These are phyloP conservation scores for Geosmithia morbida DNA, from an alignment of 2,329 filamentous ascomycete genomes.

Conservation along the genomic window DNA sequence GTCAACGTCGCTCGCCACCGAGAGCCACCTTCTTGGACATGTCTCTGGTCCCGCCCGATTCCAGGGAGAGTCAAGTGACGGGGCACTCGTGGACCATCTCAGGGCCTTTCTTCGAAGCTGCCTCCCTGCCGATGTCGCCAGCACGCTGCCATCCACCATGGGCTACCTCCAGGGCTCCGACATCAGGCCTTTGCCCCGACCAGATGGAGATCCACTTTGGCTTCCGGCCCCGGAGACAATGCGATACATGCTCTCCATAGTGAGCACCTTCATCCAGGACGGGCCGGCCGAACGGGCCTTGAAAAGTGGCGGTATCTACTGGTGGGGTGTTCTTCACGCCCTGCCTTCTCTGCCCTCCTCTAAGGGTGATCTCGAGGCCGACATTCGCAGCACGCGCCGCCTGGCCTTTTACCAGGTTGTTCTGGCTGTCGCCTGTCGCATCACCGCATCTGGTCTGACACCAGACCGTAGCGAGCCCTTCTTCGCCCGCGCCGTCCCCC, in stretches of 20 bases:
- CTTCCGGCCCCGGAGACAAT: constrained; percentile 23
- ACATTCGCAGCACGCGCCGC: constrained; percentile 16
- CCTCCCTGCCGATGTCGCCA: constrained; percentile 4
- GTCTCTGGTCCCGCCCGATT: constrained; percentile 27
- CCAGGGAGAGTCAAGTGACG: constrained; percentile 33
- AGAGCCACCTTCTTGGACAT: constrained; percentile 29
- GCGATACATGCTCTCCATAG: constrained; percentile 19
- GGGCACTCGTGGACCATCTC: constrained; percentile 32
- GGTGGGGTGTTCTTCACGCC: constrained; percentile 26
- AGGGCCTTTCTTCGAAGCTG: constrained; percentile 12
- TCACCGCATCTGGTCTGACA: constrained; percentile 10
- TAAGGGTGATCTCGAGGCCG: constrained; percentile 7
- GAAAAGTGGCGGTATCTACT: constrained; percentile 30
- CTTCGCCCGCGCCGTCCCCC: constrained; percentile 25
- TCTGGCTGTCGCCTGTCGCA: constrained; percentile 24
- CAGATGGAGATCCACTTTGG: constrained; percentile 21
- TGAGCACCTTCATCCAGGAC: constrained; percentile 30
- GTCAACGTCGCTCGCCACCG: neutral
- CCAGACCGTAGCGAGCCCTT: constrained; percentile 17
- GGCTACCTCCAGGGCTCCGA: constrained; percentile 33
- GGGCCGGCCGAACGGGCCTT: constrained; percentile 11
- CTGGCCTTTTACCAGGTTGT: constrained; percentile 30
- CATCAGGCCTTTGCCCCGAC: constrained; percentile 22
- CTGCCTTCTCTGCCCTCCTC: constrained; percentile 12
- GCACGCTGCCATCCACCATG: constrained; percentile 21